Evolutionary conservation across 2,329 filamentous ascomycete genomes (phyloP).

Genomic region (Aotearoamyces nothofagi): DNA sequence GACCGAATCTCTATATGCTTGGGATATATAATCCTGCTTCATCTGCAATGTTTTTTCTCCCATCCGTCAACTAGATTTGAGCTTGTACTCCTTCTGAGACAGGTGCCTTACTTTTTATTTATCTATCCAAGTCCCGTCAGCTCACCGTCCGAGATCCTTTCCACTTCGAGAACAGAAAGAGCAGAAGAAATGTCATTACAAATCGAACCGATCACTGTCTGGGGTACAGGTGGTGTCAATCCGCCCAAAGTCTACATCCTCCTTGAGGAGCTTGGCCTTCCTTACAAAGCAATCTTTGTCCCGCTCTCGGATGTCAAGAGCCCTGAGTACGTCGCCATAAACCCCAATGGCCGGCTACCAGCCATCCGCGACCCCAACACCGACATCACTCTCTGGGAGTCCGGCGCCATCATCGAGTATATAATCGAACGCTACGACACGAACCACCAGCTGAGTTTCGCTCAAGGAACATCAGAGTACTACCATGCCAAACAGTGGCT

Average conservation of each 20-base stretch:
- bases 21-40: too few relatives aligned
- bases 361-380: slow-evolving; percentile 23
- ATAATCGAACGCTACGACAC: slow-evolving; percentile 21
- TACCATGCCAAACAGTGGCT: slow-evolving; percentile 20
- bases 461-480: slow-evolving; percentile 1
- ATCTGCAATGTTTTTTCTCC: too few relatives aligned
- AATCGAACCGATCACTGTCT: too few relatives aligned
- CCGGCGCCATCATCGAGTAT: slow-evolving; percentile 27
- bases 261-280: slow-evolving; percentile 26
- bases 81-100: too few relatives aligned
- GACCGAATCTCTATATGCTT: too few relatives aligned
- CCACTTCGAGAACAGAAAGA: too few relatives aligned
- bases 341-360: slow-evolving; percentile 13
- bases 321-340: slow-evolving; percentile 19
- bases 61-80: too few relatives aligned
- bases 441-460: slow-evolving; percentile 1
- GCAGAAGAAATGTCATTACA: too few relatives aligned
- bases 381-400: slow-evolving; percentile 26
- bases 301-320: slow-evolving; percentile 23
- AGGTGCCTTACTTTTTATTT: too few relatives aligned
- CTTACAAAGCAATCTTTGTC: slow-evolving; percentile 22
- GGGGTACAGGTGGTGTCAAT: too few relatives aligned
- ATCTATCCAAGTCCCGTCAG: too few relatives aligned
- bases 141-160: too few relatives aligned
- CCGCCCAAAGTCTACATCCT: slow-evolving; percentile 26